Percentiles rank a stretch among this genome's conserved stretches.
phyloP scores from a whole-genome alignment of 2,329 filamentous ascomycete genomes.

The Magnaporthiopsis rhizophila region DNA sequence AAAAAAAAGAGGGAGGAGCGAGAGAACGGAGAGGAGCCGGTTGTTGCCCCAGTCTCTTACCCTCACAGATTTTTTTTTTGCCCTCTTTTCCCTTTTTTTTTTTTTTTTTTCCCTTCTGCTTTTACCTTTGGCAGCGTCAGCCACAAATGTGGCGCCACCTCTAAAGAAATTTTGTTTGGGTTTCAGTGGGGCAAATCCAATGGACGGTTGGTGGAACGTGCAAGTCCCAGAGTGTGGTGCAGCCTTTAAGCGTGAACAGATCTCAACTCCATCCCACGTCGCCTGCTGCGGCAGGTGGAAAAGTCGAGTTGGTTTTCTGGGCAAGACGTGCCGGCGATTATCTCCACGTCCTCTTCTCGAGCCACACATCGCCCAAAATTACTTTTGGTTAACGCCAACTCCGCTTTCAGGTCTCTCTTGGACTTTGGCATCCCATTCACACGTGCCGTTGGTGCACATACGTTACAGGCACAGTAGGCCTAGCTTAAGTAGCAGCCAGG shows the following conservation, averaged over 20 bases:
- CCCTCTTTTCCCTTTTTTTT: neutral
- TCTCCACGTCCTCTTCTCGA: neutral
- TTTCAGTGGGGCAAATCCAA: neutral
- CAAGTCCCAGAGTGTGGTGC: neutral
- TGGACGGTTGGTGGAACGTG: neutral
- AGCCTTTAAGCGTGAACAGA: no score
- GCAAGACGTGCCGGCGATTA: neutral
- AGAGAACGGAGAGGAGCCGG: slow-evolving; percentile 4
- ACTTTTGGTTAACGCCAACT: neutral
- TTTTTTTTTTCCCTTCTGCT: neutral
- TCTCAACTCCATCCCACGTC: no score
- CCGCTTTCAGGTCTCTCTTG: neutral
- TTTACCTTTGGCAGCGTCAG: neutral
- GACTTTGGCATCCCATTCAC: neutral
- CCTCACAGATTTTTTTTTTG: neutral
- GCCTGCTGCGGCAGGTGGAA: no score
- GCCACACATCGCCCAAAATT: neutral
- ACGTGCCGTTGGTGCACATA: no score
- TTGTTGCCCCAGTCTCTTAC: neutral
- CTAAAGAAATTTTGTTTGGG: neutral
- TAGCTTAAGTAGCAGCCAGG: neutral
- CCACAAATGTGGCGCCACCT: neutral
- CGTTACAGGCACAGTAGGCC: no score
- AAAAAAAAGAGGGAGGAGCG: slow-evolving; percentile 6
- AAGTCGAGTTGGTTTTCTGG: no score